Base-by-base conservation (phyloP, 2,329 filamentous ascomycete species). In the Moelleriella libera region DNA sequence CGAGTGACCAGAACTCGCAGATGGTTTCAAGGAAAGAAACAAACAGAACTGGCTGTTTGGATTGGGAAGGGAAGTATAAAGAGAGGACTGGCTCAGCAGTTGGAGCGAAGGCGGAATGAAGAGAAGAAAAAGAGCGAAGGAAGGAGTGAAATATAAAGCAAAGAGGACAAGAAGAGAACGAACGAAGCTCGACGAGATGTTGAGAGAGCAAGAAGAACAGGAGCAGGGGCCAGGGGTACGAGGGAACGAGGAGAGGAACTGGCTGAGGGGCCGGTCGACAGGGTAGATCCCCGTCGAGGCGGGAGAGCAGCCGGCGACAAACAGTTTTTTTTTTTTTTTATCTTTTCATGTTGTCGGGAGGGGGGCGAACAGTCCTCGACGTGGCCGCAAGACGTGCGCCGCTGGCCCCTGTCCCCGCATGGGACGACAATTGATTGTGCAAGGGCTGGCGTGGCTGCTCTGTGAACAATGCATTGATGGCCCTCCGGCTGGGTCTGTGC, bases 31-130 rank as follows among this genome's bases (percentile, higher is more conserved):
- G 47, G 56, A 63, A 57, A 49, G 60, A 54, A 57, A 53, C 58
- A 54, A 60, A 54, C 53, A 58, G 59, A 57, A 51, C 52, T 52
- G 41, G 53, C 50, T 51, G 57, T 56, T 53, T 53, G 54, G 42
- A 49, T 52, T 30, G 8, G 34, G 12, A 12, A 37, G 37, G 14
- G 34, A 47, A 53, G 56, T 44, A 44, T 44, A 63, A 63, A 49
- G 60, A 63, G 53, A 59, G 61, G 56, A 64, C 54, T 63, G 8
- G 61, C 58, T 59, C 59, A 63, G 60, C 63, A 59, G 54, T 51
- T 54, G 5, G 9, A 51, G 48, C 29, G 48, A 42, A 42, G 21
- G 30, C 4, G 7, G 12, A 42, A 12, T 3, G 8, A 12, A 28
- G 14, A 28, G 21, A 41, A 42, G 40, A 42, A 28, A 42, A 9